phyloP scores from a whole-genome alignment of 768 basidiomycete species.

The Hypholoma fasciculare region DNA sequence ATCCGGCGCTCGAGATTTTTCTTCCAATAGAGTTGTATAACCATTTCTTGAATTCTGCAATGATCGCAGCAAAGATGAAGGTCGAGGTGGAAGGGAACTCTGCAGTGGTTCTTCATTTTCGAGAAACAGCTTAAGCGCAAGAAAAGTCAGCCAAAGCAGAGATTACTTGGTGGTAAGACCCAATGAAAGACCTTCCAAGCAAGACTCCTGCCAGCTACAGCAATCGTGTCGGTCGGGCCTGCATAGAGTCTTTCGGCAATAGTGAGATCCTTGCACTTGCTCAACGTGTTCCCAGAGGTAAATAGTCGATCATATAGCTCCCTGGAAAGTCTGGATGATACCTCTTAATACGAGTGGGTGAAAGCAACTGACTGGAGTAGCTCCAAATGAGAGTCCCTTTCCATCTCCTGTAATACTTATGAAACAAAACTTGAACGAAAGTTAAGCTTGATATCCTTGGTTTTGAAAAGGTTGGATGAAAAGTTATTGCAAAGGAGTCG shows the following conservation, averaged over 20 bases:
- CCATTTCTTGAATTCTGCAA: constrained; percentile 52
- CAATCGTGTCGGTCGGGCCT: constrained; percentile 37
- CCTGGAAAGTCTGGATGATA: constrained; percentile 21
- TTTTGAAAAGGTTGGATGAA: not conserved
- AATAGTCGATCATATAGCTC: constrained; percentile 48
- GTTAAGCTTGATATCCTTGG: not conserved
- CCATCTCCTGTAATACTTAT: constrained; percentile 5
- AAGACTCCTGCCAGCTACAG: constrained; percentile 73
- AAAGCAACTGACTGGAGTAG: constrained; percentile 19
- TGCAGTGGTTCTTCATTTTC: constrained; percentile 65
- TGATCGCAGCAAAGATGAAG: constrained; percentile 35
- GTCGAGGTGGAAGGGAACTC: constrained; percentile 39
- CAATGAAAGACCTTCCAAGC: constrained; percentile 73
- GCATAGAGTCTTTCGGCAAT: constrained; percentile 60
- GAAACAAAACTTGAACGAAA: constrained; percentile 1
- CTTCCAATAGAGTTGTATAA: constrained; percentile 58
- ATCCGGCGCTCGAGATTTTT: constrained; percentile 83
- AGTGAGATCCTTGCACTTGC: constrained; percentile 68
- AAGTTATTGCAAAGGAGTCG: no score
- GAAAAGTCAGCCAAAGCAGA: constrained; percentile 17
- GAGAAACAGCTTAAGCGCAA: constrained; percentile 60
- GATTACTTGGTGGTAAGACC: constrained; percentile 10
- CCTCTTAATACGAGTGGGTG: constrained; percentile 1
- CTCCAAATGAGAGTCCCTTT: constrained; percentile 12
- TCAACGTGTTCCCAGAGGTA: constrained; percentile 50